A percentile compares a stretch with the other conserved stretches of the same genome.
phyloP scores from a whole-genome alignment of 441 rosid genomes.

The Jatropha multifida region DNA sequence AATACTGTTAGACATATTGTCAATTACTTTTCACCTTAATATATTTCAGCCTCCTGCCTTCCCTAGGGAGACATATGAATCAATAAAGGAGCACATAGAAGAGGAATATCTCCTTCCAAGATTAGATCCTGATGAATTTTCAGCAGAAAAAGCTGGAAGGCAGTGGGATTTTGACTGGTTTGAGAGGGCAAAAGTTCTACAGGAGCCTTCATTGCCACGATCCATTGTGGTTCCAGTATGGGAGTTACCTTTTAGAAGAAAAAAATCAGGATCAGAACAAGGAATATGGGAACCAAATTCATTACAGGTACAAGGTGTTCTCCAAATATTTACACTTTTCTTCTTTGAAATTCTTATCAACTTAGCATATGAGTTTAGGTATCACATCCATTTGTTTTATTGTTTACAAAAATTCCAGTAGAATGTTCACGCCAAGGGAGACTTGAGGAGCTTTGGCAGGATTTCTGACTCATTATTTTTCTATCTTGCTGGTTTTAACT shows the following conservation, averaged over 20 bases:
- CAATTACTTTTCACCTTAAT: conserved; percentile 6
- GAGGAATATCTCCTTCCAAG: conserved; percentile 79
- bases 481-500: conserved; percentile 25
- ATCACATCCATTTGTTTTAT: not conserved
- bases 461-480: not conserved
- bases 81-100: conserved; percentile 78
- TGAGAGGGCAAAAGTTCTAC: conserved; percentile 66
- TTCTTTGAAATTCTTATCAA: conserved; percentile 3
- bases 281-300: conserved; percentile 79
- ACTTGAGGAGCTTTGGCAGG: conserved; percentile 5
- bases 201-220: conserved; percentile 75
- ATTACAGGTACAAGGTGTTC: conserved; percentile 53
- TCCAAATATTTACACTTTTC: not conserved
- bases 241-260: conserved; percentile 83
- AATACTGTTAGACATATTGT: not conserved
- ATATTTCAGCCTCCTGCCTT: conserved; percentile 92
- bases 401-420: not conserved
- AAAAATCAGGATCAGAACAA: conserved; percentile 33
- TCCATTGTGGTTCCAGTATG: conserved; percentile 76
- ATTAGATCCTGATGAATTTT: conserved; percentile 70
- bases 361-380: not conserved
- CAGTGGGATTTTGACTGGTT: conserved; percentile 99
- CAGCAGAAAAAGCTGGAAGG: conserved; percentile 69
- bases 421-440: not conserved
- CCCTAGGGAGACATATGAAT: conserved; percentile 70